A percentile compares a stretch with the other conserved stretches of the same genome.
phyloP scores from a whole-genome alignment of 2,329 filamentous ascomycete genomes.

The Alternaria sp. region DNA sequence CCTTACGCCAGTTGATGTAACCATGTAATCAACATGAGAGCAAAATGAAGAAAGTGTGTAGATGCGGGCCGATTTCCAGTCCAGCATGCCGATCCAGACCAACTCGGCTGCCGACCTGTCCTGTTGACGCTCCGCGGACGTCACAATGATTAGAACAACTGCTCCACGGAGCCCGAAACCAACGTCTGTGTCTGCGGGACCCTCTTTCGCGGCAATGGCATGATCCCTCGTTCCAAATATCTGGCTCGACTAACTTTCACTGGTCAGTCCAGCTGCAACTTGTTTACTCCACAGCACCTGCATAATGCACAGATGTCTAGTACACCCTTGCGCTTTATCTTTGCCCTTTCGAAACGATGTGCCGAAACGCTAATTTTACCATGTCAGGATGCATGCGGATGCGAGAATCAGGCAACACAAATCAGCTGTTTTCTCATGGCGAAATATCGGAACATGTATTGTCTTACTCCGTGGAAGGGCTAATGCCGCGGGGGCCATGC shows the following conservation, averaged over 20 bases:
- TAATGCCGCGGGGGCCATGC: not conserved
- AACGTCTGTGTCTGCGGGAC: not conserved
- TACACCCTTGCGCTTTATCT: not conserved
- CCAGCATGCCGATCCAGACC: not conserved
- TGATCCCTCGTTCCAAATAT: not conserved
- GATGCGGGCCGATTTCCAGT: not conserved
- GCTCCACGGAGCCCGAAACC: not conserved
- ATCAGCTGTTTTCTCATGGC: not conserved
- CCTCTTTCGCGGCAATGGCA: not conserved
- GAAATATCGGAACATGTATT: not conserved
- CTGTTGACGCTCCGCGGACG: slow-evolving; percentile 2
- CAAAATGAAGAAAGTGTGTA: not conserved
- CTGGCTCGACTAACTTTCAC: not conserved
- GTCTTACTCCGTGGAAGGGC: not conserved
- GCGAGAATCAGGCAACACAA: slow-evolving; percentile 1
- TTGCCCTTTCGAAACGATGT: slow-evolving; percentile 1
- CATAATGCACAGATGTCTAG: not conserved
- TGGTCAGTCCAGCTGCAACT: not conserved
- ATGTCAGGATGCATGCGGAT: not conserved
- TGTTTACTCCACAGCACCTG: not conserved
- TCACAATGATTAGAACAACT: not conserved
- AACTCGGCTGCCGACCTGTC: not conserved
- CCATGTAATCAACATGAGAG: not conserved
- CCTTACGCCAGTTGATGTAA: not conserved
- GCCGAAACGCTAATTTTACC: not conserved